Conservation (phyloP, 192 early-diverging fungal species). For the Umbelopsis isabellina region DNA sequence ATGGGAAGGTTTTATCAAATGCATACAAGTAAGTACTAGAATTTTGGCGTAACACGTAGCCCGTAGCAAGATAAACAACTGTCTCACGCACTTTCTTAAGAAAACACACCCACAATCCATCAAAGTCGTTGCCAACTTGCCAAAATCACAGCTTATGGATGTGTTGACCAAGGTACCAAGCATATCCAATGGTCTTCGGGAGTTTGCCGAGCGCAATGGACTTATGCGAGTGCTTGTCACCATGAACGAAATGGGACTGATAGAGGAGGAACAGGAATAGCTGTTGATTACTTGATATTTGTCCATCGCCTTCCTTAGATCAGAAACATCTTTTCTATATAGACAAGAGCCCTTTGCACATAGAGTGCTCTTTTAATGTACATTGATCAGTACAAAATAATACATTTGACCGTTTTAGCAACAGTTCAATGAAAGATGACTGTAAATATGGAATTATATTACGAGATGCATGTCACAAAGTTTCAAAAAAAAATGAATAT, state of each 20-base stretch:
- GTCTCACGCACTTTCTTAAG: neutral
- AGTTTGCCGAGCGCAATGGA: constrained; percentile 29
- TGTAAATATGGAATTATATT: too few species aligned
- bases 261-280: constrained; percentile 22
- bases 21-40: constrained; percentile 49
- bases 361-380: too few species aligned
- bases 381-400: too few species aligned
- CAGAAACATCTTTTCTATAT: too few species aligned
- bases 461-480: too few species aligned
- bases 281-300: neutral
- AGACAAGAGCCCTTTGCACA: too few species aligned
- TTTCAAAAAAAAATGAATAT: too few species aligned
- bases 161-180: constrained; percentile 25
- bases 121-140: constrained; percentile 23
- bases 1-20: constrained; percentile 79
- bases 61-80: neutral
- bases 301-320: neutral
- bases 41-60: neutral
- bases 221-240: constrained; percentile 14
- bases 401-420: too few species aligned
- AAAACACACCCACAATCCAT: constrained; percentile 28
- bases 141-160: constrained; percentile 26
- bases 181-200: constrained; percentile 20
- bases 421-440: too few species aligned
- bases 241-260: constrained; percentile 27